These are phyloP conservation scores for Schizonepeta tenuifolia DNA, from an alignment of 257 asterid genomes.

Conservation along the genomic window DNA sequence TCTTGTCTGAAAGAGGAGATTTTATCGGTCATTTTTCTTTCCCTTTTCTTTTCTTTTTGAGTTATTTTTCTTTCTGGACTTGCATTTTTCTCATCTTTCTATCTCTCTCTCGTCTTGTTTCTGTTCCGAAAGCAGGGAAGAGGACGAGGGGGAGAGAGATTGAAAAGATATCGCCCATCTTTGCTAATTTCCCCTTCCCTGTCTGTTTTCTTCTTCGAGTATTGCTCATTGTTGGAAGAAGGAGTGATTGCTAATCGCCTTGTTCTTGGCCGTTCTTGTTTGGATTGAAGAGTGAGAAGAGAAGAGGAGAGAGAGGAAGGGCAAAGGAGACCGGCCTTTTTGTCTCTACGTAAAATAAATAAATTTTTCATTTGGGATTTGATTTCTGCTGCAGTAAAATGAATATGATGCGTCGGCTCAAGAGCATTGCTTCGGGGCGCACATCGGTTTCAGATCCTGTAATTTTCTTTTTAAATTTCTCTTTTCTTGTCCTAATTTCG, in stretches of 20 bases:
- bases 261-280: neutral
- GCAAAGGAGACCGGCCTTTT: neutral
- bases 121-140: slow-evolving; percentile 32
- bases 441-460: slow-evolving; percentile 96
- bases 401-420: slow-evolving; percentile 96
- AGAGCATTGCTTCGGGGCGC: slow-evolving; percentile 98
- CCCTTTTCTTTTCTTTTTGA: neutral
- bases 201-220: neutral
- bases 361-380: slow-evolving; percentile 19
- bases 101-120: slow-evolving; percentile 24
- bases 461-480: slow-evolving; percentile 32
- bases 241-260: slow-evolving; percentile 12
- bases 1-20: slow-evolving; percentile 34
- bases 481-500: neutral
- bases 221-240: slow-evolving; percentile 16
- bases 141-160: slow-evolving; percentile 31
- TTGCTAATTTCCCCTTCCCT: neutral
- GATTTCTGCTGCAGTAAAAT: slow-evolving; percentile 40
- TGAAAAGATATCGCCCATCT: neutral
- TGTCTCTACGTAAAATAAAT: neutral
- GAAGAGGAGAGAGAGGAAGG: slow-evolving; percentile 12
- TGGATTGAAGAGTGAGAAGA: slow-evolving; percentile 28
- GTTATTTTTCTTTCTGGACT: neutral
- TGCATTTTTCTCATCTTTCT: slow-evolving; percentile 19
- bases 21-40: slow-evolving; percentile 39